Evolutionary conservation across 495 filamentous ascomycete species (phyloP), one percentile per base, ranked within the genome.

Genomic region (Hapsidospora chrysogenum): DNA sequence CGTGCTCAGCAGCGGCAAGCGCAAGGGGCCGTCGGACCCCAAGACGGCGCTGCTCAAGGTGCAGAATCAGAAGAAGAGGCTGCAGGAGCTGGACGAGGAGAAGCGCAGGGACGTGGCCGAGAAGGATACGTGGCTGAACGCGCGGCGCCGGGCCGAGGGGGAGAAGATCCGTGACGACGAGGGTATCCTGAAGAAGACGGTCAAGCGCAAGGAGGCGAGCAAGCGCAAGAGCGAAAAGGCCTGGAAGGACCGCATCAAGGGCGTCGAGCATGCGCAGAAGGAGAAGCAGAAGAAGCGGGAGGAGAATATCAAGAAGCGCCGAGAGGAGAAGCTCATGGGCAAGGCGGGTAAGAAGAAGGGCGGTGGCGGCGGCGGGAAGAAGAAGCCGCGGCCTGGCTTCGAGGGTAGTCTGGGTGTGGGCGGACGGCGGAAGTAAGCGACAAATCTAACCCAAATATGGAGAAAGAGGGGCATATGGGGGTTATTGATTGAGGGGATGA

Each of bases 71-170:
- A 68, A 79, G 55, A 53, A 73, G 38, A 63, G 84, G 27, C 46
- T 95, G 23, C 68, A 66, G 20, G 64, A 57, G 20, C 70, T 93
- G 54, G 73, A 81, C 41, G 71, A 74, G 2, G 68, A 73, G 41
- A 87, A 93, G 58, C 78, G 75, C 27, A 77, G 73, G 32, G 79
- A 89, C 36, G 70, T 96, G 15, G 72, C 81, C 40, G 85, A 95
- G 57, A 95, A 95, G 60, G 87, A 97, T 48, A 54, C 74, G 33
- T 97, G 89, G 89, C 64, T 92, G 38, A 87, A 85, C 33, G 89
- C 87, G 5, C 74, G 84, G 55, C 82, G 86, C 53, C 76, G 80
- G 17, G 84, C 80, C 3, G 80, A 87, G 42, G 84, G 89, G 18
- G 85, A 94, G 51, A 83, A 85, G 45, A 74, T 94, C n/a, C 67